Evolutionary conservation across 2,329 filamentous ascomycete species (phyloP).

Genomic region (Ascochyta koolunga): DNA sequence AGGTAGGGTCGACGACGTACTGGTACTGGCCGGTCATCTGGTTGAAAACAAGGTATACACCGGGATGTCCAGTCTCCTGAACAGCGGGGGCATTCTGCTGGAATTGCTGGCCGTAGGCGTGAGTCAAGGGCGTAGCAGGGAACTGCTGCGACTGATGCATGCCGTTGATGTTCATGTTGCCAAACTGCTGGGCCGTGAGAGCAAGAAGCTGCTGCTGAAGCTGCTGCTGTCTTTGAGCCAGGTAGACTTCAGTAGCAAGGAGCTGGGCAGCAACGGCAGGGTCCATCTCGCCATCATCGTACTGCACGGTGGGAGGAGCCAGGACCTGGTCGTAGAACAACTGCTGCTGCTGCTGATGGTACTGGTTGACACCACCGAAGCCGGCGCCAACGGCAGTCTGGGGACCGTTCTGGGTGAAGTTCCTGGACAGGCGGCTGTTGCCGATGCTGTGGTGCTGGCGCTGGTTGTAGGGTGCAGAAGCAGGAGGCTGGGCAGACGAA

Average conservation of each 20-base stretch:
- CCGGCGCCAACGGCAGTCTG: conserved; percentile 65
- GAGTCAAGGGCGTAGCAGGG: conserved; percentile 59
- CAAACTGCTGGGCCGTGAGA: conserved; percentile 65
- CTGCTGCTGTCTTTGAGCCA: conserved; percentile 92
- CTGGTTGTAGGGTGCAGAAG: conserved; percentile 67
- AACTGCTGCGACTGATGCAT: conserved; percentile 57
- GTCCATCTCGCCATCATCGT: conserved; percentile 76
- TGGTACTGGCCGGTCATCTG: conserved; percentile 82
- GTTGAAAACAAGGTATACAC: conserved; percentile 83
- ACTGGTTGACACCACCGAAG: conserved; percentile 56
- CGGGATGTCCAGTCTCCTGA: conserved; percentile 71
- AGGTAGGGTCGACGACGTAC: conserved; percentile 75
- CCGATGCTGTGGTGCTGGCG: conserved; percentile 56
- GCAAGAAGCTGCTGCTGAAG: conserved; percentile 90
- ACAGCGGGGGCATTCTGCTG: conserved; percentile 70
- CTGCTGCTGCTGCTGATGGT: conserved; percentile 45
- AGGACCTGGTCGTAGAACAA: conserved; percentile 82
- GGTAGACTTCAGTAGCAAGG: conserved; percentile 86
- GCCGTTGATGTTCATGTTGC: conserved; percentile 69
- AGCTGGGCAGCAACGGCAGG: conserved; percentile 86
- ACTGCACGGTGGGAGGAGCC: conserved; percentile 79
- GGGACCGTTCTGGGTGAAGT: conserved; percentile 56
- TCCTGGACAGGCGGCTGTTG: conserved; percentile 51
- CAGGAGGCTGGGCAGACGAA: conserved; percentile 67
- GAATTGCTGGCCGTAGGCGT: conserved; percentile 69